A percentile compares a stretch with the other conserved stretches of the same genome.
Evolutionary conservation across 2,329 filamentous ascomycete genomes (phyloP).

Genomic region (Monascus ruber): DNA sequence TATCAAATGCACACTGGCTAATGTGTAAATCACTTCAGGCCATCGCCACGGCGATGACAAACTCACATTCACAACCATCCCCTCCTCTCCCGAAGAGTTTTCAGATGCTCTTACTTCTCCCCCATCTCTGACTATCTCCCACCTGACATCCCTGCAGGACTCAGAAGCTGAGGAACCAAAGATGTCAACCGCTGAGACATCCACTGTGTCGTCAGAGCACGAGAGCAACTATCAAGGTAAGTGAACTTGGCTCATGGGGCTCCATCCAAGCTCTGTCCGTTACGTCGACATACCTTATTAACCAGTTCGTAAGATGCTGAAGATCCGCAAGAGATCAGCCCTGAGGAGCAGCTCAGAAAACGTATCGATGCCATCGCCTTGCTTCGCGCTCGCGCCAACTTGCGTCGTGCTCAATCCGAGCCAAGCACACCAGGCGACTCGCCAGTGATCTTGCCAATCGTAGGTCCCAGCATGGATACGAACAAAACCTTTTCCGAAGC

Average conservation of each 20-base stretch:
- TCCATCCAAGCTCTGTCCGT: neutral
- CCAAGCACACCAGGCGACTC: neutral
- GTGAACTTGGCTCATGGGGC: neutral
- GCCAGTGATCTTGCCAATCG: neutral
- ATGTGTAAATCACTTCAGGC: too few species aligned
- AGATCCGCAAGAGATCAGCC: neutral
- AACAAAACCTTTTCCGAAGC: neutral
- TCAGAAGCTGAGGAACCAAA: neutral
- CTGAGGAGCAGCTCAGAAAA: conserved; percentile 1
- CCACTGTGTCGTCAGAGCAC: neutral
- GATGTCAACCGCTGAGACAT: neutral
- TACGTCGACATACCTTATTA: neutral
- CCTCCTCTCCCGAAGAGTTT: neutral
- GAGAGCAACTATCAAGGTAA: neutral
- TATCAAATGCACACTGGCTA: too few species aligned
- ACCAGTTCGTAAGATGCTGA: neutral
- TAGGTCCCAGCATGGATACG: neutral
- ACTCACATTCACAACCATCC: neutral
- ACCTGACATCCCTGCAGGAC: neutral
- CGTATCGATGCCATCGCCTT: conserved; percentile 5
- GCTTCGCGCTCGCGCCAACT: too few species aligned
- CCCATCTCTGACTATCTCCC: neutral
- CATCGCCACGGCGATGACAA: neutral
- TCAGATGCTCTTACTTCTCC: neutral
- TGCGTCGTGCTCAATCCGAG: neutral